Percentiles rank a stretch among this genome's conserved stretches.
phyloP scores from a whole-genome alignment of 495 filamentous ascomycete genomes.

The Peziza echinospora region DNA sequence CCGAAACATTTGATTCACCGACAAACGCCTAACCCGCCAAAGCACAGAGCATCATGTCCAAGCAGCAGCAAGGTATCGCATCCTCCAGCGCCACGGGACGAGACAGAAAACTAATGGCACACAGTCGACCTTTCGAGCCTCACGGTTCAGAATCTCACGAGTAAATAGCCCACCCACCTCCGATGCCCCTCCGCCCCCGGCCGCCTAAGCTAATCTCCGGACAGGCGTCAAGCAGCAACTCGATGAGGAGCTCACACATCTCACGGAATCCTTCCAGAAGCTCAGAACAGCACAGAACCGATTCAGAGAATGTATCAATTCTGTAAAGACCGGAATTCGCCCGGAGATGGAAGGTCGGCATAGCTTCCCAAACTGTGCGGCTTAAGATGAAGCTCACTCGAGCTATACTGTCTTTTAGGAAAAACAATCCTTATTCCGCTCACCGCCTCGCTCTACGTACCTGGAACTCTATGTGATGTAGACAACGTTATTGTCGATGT shows the following conservation, averaged over 20 bases:
- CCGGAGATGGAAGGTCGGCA: constrained; percentile 3
- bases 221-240: constrained; percentile 70
- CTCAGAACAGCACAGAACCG: constrained; percentile 72
- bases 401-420: constrained; percentile 20
- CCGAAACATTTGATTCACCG: too few relatives aligned
- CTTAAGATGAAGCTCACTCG: background rate
- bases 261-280: constrained; percentile 70
- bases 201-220: constrained; percentile 27
- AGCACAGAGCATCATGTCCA: too few relatives aligned
- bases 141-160: constrained; percentile 22
- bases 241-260: constrained; percentile 81
- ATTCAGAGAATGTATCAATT: constrained; percentile 70
- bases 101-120: too few relatives aligned
- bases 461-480: constrained; percentile 52
- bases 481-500: constrained; percentile 82
- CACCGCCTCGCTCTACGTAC: constrained; percentile 83
- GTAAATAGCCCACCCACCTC: background rate
- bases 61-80: too few relatives aligned
- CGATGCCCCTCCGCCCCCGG: constrained; percentile 14
- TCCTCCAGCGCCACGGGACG: too few relatives aligned
- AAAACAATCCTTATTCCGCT: constrained; percentile 70
- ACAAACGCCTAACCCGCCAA: too few relatives aligned
- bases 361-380: background rate
- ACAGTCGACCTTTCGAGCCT: constrained; percentile 43
- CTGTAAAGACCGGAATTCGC: constrained; percentile 40